phyloP scores from a whole-genome alignment of 768 basidiomycete genomes.

The Pulveroboletus ravenelii region DNA sequence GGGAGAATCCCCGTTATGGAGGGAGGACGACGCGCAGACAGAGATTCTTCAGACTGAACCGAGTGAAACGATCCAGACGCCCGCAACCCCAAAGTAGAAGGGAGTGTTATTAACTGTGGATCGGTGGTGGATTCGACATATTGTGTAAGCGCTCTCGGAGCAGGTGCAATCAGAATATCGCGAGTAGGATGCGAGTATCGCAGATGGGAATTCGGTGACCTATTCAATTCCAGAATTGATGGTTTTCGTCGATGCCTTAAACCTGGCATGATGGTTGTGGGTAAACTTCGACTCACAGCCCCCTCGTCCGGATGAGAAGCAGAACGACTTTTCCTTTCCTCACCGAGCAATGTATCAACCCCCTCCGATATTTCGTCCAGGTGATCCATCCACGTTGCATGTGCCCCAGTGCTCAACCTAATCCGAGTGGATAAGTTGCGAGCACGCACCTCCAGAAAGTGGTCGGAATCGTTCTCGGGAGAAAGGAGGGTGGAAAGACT shows the following conservation, averaged over 20 bases:
- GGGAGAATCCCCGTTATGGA: conserved; percentile 22
- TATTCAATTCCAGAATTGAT: conserved; percentile 38
- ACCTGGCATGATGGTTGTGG: conserved; percentile 32
- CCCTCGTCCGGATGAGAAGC: conserved; percentile 11
- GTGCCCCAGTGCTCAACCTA: conserved; percentile 38
- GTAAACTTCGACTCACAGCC: conserved; percentile 44
- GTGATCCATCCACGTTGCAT: conserved; percentile 61
- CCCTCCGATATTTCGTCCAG: conserved; percentile 59
- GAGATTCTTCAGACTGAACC: conserved; percentile 7
- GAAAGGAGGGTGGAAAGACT: conserved; percentile 47
- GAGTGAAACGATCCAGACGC: conserved; percentile 29
- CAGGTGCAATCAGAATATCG: conserved; percentile 54
- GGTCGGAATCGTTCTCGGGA: conserved; percentile 43
- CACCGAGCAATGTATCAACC: conserved; percentile 55
- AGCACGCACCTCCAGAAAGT: conserved; percentile 44
- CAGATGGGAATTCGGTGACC: conserved; percentile 34
- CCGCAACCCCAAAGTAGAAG: conserved; percentile 68
- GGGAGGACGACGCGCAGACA: background rate
- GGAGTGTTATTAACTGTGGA: conserved; percentile 51
- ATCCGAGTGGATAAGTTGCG: conserved; percentile 51
- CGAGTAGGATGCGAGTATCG: conserved; percentile 50
- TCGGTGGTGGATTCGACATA: conserved; percentile 58
- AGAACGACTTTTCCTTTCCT: conserved; percentile 11
- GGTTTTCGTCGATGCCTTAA: conserved; percentile 40
- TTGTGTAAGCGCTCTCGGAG: conserved; percentile 73